phyloP scores from a whole-genome alignment of 768 basidiomycete genomes.

The Fomitopsis serialis region DNA sequence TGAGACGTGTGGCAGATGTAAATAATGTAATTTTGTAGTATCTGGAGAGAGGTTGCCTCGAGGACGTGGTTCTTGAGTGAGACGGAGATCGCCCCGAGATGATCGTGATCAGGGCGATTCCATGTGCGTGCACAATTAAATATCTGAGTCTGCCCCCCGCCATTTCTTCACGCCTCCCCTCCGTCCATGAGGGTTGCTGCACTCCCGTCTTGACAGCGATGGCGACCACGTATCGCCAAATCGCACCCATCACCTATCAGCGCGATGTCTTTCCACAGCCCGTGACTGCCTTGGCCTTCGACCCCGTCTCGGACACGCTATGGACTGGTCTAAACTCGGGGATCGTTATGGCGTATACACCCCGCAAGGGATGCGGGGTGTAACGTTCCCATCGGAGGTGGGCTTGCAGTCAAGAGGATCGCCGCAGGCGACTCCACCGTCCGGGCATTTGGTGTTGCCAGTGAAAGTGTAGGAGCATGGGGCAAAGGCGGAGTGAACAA shows the following conservation, averaged over 20 bases:
- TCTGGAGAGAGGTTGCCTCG: too few relatives aligned
- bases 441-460: conserved; percentile 52
- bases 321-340: conserved; percentile 82
- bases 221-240: conserved; percentile 16
- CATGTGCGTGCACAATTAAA: not conserved
- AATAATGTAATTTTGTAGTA: too few relatives aligned
- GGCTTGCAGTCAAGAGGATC: conserved; percentile 68
- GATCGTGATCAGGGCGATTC: not conserved
- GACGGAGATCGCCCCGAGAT: not conserved
- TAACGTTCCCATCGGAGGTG: conserved; percentile 66
- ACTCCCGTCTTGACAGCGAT: not conserved
- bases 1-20: too few relatives aligned
- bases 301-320: conserved; percentile 84
- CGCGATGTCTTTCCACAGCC: conserved; percentile 25
- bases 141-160: too few relatives aligned
- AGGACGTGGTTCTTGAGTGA: too few relatives aligned
- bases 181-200: not conserved
- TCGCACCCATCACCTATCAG: conserved; percentile 18
- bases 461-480: conserved; percentile 73
- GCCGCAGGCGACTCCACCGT: conserved; percentile 76
- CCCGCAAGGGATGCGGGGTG: conserved; percentile 57
- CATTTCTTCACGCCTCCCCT: too few relatives aligned
- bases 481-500: conserved; percentile 80
- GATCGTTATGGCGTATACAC: conserved; percentile 64
- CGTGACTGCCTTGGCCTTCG: conserved; percentile 78